Base-by-base conservation (phyloP, 2,329 filamentous ascomycete species). In the Achaetomium macrosporum region DNA sequence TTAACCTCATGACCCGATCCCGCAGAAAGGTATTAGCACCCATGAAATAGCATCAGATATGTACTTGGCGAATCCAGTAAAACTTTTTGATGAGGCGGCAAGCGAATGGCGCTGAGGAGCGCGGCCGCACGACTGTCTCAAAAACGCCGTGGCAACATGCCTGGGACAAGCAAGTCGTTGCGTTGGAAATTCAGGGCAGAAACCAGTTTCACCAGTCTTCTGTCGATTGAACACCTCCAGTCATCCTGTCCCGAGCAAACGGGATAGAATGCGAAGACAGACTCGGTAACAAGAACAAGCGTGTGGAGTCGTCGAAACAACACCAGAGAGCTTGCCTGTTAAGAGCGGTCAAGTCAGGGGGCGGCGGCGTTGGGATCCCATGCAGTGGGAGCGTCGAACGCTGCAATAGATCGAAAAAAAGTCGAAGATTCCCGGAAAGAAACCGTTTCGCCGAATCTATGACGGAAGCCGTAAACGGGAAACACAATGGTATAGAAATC, bases 381-480 rank as follows among this genome's bases (percentile, higher is more conserved):
- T 4, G 25, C 25, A 25, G 7, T 25, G 15, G 17, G 10, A 13
- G 10, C 37, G 19, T 12, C 35, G 30, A 19, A 20, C n/a, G 36
- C 16, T 39, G 43, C 31, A 30, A 19, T 42, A 44, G 40, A 40
- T 25, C 35, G 16, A 19, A 47, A 40, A 45, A 37, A 19, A 46
- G 48, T 45, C 44, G 44, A 29, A 35, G n/a, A 37, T n/a, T 16
- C 6, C 35, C 35, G 33, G 31, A 40, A 50, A 39, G 48, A 50
- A 36, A 31, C 42, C 47, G 41, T 45, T 56, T 53, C 47, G 50
- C 57, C 50, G 40, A 57, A 54, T 64, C 61, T 63, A 64, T 61
- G 58, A 47, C 46, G 42, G 47, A 55, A 54, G 46, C 39, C 42
- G 39, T 41, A 54, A 39, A 12, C 11, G 36, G 47, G 47, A 50